A percentile compares a stretch with the other conserved stretches of the same genome.
Conservation (phyloP, 2,329 filamentous ascomycete genomes). For the Endoconidiophora laricicola region DNA sequence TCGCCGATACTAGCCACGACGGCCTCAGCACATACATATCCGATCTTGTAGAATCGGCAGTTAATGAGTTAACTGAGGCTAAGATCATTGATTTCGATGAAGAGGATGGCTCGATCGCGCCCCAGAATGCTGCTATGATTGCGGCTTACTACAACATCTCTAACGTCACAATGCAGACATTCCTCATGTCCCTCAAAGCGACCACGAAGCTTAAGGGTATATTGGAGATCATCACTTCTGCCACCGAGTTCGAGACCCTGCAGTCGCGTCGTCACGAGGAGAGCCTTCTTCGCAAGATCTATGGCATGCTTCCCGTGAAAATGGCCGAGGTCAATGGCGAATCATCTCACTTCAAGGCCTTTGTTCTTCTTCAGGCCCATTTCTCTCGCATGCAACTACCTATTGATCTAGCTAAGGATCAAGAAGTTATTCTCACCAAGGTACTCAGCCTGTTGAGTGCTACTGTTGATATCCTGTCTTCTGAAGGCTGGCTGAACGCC, state of each 20-base stretch:
- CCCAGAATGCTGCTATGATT: conserved; percentile 94
- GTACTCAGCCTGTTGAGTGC: conserved; percentile 78
- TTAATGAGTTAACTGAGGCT: conserved; percentile 79
- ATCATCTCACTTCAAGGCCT: conserved; percentile 96
- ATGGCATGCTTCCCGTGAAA: conserved; percentile 88
- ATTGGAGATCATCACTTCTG: conserved; percentile 89
- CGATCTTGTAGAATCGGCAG: conserved; percentile 79
- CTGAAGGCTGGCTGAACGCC: conserved; percentile 88
- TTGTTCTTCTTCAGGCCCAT: conserved; percentile 91
- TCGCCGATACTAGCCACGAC: conserved; percentile 78
- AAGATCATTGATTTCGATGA: conserved; percentile 95
- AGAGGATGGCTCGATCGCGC: conserved; percentile 75
- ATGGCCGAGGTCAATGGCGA: conserved; percentile 76
- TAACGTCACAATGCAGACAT: conserved; percentile 98
- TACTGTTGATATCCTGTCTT: conserved; percentile 86
- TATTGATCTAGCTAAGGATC: conserved; percentile 88
- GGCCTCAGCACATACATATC: conserved; percentile 89
- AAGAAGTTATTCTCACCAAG: conserved; percentile 73
- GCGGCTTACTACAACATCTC: conserved; percentile 98
- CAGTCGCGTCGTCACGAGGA: conserved; percentile 91
- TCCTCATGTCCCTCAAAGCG: conserved; percentile 74
- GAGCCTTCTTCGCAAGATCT: conserved; percentile 71
- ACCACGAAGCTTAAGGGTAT: conserved; percentile 94
- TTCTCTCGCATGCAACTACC: conserved; percentile 95
- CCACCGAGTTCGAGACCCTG: conserved; percentile 88